Conservation (phyloP, 208 protist species). For the Leishmania lainsoni region DNA sequence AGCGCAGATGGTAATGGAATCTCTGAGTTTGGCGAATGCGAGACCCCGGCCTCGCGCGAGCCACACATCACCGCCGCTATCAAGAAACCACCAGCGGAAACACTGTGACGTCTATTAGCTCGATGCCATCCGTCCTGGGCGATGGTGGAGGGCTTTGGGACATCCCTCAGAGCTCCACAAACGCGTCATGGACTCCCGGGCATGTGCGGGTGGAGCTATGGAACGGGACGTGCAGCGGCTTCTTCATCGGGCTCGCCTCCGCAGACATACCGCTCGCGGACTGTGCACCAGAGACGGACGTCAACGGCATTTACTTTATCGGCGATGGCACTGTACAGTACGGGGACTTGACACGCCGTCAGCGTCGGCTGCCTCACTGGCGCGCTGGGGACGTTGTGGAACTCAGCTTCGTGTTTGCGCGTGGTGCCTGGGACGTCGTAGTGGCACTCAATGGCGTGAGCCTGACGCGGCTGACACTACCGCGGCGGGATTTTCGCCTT, state of each 20-base stretch:
- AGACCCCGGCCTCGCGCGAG: slow-evolving; percentile 25
- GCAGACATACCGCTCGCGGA: slow-evolving; percentile 16
- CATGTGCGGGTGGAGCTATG: slow-evolving; percentile 38
- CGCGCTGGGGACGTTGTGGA: slow-evolving; percentile 47
- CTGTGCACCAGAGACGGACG: slow-evolving; percentile 24
- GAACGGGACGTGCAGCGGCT: slow-evolving; percentile 20
- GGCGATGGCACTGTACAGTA: slow-evolving; percentile 38
- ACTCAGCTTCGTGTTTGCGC: slow-evolving; percentile 49
- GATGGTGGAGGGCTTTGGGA: slow-evolving; percentile 25
- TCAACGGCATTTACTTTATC: slow-evolving; percentile 40
- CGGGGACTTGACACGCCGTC: slow-evolving; percentile 22
- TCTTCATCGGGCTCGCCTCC: slow-evolving; percentile 44
- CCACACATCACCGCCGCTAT: slow-evolving; percentile 25
- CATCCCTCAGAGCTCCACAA: slow-evolving; percentile 15
- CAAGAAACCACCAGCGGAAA: slow-evolving; percentile 22
- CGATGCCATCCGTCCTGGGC: slow-evolving; percentile 7
- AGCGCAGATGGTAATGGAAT: not conserved
- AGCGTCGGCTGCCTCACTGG: slow-evolving; percentile 37
- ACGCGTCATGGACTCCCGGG: slow-evolving; percentile 33
- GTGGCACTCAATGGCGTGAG: slow-evolving; percentile 55
- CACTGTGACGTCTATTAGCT: slow-evolving; percentile 10
- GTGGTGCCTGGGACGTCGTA: slow-evolving; percentile 39
- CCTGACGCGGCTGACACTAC: slow-evolving; percentile 46
- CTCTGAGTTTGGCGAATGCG: slow-evolving; percentile 16
- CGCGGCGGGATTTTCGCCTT: slow-evolving; percentile 28